phyloP scores from a whole-genome alignment of 1,139 yeast genomes.

The Pichia sp. region DNA sequence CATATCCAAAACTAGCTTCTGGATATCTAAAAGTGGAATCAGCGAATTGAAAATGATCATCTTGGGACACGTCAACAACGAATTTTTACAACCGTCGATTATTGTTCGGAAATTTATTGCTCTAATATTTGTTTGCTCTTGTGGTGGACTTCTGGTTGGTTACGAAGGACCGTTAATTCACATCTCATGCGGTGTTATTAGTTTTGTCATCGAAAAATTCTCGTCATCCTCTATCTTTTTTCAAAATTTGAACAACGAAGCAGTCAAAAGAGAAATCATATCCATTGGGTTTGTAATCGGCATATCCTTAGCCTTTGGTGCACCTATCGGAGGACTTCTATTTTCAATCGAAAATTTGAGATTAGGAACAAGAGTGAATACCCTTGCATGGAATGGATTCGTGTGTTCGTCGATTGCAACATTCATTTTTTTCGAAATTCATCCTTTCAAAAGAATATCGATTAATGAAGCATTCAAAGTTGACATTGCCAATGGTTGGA shows the following conservation, averaged over 20 bases:
- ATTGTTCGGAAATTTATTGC: constrained; percentile 50
- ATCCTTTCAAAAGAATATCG: constrained; percentile 54
- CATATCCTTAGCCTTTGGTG: constrained; percentile 87
- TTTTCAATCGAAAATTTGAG: constrained; percentile 76
- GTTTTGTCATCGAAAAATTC: constrained; percentile 34
- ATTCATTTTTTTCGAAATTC: constrained; percentile 55
- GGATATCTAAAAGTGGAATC: constrained; percentile 61
- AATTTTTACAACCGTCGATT: constrained; percentile 46
- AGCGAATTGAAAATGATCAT: constrained; percentile 62
- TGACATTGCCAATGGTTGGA: constrained; percentile 69
- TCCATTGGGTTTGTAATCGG: constrained; percentile 93
- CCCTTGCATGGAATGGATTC: constrained; percentile 77
- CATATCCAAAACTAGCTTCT: constrained; percentile 38
- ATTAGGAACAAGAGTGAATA: constrained; percentile 56
- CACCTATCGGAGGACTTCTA: constrained; percentile 92
- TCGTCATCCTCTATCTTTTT: constrained; percentile 15
- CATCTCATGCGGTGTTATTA: constrained; percentile 67
- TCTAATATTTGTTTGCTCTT: constrained; percentile 61
- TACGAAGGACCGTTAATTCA: constrained; percentile 94
- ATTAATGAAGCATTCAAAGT: constrained; percentile 62
- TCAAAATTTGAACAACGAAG: constrained; percentile 50
- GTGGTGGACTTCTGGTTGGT: constrained; percentile 80
- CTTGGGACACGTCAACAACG: constrained; percentile 51
- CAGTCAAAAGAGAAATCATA: constrained; percentile 56
- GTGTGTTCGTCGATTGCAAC: constrained; percentile 72